phyloP scores from a whole-genome alignment of 2,329 filamentous ascomycete genomes.

The Ustulina deusta region DNA sequence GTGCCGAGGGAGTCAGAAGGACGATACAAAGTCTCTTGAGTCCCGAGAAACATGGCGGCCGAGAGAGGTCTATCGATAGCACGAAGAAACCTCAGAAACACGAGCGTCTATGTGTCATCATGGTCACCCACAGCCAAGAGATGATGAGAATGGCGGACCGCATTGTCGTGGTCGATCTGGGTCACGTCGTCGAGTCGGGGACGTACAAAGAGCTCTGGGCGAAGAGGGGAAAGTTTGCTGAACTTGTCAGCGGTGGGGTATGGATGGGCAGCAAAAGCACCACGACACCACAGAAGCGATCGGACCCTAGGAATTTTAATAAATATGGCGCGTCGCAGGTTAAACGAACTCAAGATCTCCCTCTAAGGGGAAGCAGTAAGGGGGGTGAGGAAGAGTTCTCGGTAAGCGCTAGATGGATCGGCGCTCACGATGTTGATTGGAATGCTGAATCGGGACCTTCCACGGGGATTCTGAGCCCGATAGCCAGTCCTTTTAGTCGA shows the following conservation, averaged over 20 bases:
- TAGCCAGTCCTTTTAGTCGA: slow-evolving; percentile 45
- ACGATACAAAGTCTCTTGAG: slow-evolving; percentile 69
- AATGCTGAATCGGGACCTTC: slow-evolving; percentile 41
- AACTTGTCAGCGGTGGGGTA: slow-evolving; percentile 51
- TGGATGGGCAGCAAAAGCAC: slow-evolving; percentile 38
- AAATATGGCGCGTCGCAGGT: background rate
- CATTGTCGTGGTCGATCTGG: slow-evolving; percentile 78
- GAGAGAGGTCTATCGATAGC: background rate
- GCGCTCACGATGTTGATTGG: slow-evolving; percentile 41
- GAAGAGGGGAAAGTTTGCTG: slow-evolving; percentile 60
- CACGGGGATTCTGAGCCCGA: slow-evolving; percentile 45
- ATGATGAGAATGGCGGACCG: slow-evolving; percentile 88
- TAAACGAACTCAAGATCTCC: slow-evolving; percentile 34
- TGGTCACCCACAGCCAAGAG: slow-evolving; percentile 83
- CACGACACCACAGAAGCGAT: slow-evolving; percentile 1
- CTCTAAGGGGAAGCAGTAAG: slow-evolving; percentile 31
- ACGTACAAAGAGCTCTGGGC: slow-evolving; percentile 70
- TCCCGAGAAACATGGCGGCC: background rate
- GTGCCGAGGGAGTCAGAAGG: slow-evolving; percentile 71
- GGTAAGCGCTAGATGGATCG: slow-evolving; percentile 42
- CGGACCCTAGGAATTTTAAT: background rate
- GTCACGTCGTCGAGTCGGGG: slow-evolving; percentile 75
- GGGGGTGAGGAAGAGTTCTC: slow-evolving; percentile 15
- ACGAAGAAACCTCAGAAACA: background rate
- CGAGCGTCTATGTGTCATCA: slow-evolving; percentile 72